Base-by-base conservation (phyloP, 208 protist genomes). In the Wallacemonas collosoma region DNA sequence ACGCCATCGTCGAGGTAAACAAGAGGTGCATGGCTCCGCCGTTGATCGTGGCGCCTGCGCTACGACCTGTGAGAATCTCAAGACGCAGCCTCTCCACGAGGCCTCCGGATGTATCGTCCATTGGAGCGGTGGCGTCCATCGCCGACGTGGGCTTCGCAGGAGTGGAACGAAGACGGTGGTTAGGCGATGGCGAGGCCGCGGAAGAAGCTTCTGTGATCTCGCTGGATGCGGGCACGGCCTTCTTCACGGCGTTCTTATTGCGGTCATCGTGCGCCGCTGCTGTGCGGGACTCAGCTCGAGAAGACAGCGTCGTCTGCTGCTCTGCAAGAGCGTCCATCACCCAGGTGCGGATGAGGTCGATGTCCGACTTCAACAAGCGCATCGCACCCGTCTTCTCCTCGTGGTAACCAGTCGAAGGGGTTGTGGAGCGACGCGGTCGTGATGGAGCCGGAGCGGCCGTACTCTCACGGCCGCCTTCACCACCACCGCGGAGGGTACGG, bases 321-420 rank as follows among this genome's bases (percentile, higher is more conserved):
- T 12, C 39, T 36, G 51, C 3, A 4, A 78, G 39, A 1, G 67
- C 73, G 6, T 65, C 43, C 7, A 17, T 14, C 43, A 78, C 65
- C 73, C 73, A 78, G 12, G 8, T 15, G 44, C 73, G 73, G 12
- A 78, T 78, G 14, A 47, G 67, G 36, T 5, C 36, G 50, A 78
- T 63, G 60, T 78, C 73, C 5, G 11, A 44, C 47, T 57, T 39
- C 2, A 15, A 4, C 47, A 78, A 67, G 9, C 48, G 5, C 35
- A 72, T 54, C 55, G 55, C 63, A 3, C 47, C 58, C 14, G 41
- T 40, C 38, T n/a, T 26, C 45, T 15, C 38, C n/a, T 48, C 39
- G 14, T 6, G 67, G 38, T 3, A 48, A 61, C n/a, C 53, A 44
- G 50, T 75, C 40, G 50, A 12, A 9, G 56, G 4, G 2, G 56